Percentiles rank a stretch among this genome's conserved stretches.
phyloP scores from a whole-genome alignment of 306 rosid species.

The Herpetospermum pedunculosum region DNA sequence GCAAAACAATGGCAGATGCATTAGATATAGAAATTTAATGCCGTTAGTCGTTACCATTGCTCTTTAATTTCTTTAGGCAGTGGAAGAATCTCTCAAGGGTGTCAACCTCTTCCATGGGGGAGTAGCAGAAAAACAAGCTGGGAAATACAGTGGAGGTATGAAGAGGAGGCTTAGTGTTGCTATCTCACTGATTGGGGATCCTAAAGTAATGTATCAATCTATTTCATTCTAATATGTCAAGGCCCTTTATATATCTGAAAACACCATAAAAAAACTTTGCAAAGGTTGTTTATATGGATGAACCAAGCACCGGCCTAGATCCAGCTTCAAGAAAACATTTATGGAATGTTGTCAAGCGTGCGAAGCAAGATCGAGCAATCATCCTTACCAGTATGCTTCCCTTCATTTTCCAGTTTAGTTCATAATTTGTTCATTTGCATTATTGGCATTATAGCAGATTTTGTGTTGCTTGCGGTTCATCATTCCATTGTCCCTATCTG shows the following conservation, averaged over 20 bases:
- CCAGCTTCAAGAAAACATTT: constrained; percentile 78
- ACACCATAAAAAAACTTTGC: background rate
- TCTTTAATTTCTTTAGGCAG: constrained; percentile 52
- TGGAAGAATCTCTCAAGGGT: constrained; percentile 77
- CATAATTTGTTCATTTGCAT: background rate
- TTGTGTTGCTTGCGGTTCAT: background rate
- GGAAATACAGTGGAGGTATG: constrained; percentile 95
- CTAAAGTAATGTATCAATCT: constrained; percentile 35
- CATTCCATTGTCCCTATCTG: background rate
- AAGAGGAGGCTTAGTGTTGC: constrained; percentile 96
- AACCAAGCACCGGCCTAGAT: constrained; percentile 81
- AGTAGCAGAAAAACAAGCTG: constrained; percentile 63
- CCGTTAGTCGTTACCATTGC: background rate
- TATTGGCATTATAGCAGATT: background rate
- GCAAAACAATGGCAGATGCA: background rate
- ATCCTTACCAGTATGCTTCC: constrained; percentile 61
- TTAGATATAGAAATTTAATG: background rate
- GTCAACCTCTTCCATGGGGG: constrained; percentile 79
- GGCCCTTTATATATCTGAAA: background rate
- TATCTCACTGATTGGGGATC: constrained; percentile 79
- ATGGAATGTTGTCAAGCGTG: constrained; percentile 75
- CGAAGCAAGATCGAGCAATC: constrained; percentile 74
- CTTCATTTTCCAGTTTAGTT: background rate
- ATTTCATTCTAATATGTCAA: background rate
- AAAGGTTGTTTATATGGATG: constrained; percentile 94